phyloP scores from a whole-genome alignment of 441 rosid genomes.

The Aquilaria agallochum region DNA sequence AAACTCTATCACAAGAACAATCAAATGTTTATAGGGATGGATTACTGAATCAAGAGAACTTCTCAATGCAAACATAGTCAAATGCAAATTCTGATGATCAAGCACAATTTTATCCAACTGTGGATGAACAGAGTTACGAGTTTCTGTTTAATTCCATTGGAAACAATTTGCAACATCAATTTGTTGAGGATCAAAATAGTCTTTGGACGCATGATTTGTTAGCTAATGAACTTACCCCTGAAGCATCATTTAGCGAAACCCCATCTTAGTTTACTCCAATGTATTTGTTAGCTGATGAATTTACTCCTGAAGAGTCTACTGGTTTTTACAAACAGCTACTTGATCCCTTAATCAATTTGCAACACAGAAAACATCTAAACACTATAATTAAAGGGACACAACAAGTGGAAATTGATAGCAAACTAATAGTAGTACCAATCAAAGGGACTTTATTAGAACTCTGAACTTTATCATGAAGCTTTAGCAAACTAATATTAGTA shows the following conservation, averaged over 20 bases:
- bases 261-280: constrained; percentile 4
- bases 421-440: too few species aligned
- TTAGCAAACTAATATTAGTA: too few species aligned
- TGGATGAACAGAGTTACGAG: constrained; percentile 14
- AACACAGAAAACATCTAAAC: too few species aligned
- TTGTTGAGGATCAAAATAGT: constrained; percentile 25
- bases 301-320: too few species aligned
- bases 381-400: too few species aligned
- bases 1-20: constrained; percentile 15
- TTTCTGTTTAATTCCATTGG: constrained; percentile 20
- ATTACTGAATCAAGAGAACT: constrained; percentile 22
- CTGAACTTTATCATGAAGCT: too few species aligned
- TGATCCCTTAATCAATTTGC: too few species aligned
- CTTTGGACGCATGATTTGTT: constrained; percentile 43
- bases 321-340: too few species aligned
- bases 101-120: constrained; percentile 11
- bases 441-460: too few species aligned
- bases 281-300: too few species aligned
- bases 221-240: constrained; percentile 14
- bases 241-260: constrained; percentile 24
- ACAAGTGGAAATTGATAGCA: too few species aligned
- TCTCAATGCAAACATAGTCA: constrained; percentile 21
- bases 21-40: constrained; percentile 17
- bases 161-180: constrained; percentile 20
- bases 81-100: constrained; percentile 8